Evolutionary conservation across 768 basidiomycete species (phyloP), one percentile per base, ranked within the genome.

Genomic region (Tricholoma sp.): DNA sequence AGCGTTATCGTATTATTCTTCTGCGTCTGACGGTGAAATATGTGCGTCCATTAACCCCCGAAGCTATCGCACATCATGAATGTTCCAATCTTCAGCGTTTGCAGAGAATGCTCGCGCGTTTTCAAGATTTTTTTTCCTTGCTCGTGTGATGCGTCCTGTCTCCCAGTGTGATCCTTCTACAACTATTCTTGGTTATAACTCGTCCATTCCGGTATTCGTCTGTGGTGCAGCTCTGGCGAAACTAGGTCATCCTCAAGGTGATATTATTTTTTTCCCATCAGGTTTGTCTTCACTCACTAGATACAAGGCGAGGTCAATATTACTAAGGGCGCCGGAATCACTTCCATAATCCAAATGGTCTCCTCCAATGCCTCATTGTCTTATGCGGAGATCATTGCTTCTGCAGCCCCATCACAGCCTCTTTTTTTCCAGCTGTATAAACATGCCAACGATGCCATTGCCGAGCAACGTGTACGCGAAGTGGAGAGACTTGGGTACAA

Each of bases 341-440:
- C 80, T 28, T 82, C 83, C 28, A 83, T 94, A 57, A 84, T 94
- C 31, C 94, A 96, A 65, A 90, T 90, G 87, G 86, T 89, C 48
- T 91, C 89, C 9, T 82, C 82, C 33, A 89, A 91, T 65, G 80
- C 90, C 12, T 90, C 88, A 2, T 65, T 88, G 56, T 87, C 89
- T 1, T 79, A 77, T 57, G 76, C 72, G 11, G 79, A 82, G 57
- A 88, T 92, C 50, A 83, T 84, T 17, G 72, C 74, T 24, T 81
- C 80, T 10, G 76, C 82, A 17, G 67, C 70, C 45, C 77, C 79
- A 15, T 72, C 76, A 0, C 88, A 91, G 63, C 72, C 79, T 2
- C 71, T 91, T 34, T 90, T 91, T 69, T 92, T 91, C 72, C 90
- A 92, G 66, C 74, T 97, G 12, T 96, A 98, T 74, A 90, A 96